Evolutionary conservation across 192 early-diverging fungal species (phyloP), one percentile per base, ranked within the genome.

Genomic region (Linnemannia hyalina): DNA sequence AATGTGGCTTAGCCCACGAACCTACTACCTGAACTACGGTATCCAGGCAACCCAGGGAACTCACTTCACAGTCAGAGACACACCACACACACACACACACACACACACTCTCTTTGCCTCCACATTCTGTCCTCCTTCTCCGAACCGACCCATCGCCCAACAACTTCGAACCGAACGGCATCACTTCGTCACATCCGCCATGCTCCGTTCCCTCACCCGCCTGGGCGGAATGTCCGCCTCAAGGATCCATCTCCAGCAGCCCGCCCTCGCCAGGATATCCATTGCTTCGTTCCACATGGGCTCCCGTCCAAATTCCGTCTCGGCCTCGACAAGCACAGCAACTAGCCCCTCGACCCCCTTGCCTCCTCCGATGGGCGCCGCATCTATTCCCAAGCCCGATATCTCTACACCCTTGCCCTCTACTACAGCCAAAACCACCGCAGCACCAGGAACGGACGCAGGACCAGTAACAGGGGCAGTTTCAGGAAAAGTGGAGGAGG

Each of bases 341-440:
- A 81, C 84, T 7, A 77, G 79, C 3, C 84, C 84, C 26, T 86
- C 84, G 26, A 81, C 71, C 47, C 84, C 84, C 0, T 52, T 81
- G 23, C 84, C 84, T n/a, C 84, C 84, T 35, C 79, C 65, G 52
- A 86, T 86, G 84, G 55, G n/a, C n/a, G n/a, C 40, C 3, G 63
- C 75, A 8, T 65, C 57, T 6, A 74, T 46, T n/a, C 49, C 35
- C 9, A 23, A 82, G 13, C 60, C 52, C 29, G 41, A 40, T 29
- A 42, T 26, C 6, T 35, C 38, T 26, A 23, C 63, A 2, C 10
- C 49, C 3, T 52, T 52, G 18, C 20, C 47, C 18, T 1, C 82
- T 52, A 26, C 75, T 42, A 70, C 76, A 40, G 13, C 49, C 2
- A 35, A 29, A 2, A 40, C 49, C 26, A 18, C 69, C 40, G 63